Conservation (phyloP, 2,329 filamentous ascomycete genomes). For the Diplocarpon mali region DNA sequence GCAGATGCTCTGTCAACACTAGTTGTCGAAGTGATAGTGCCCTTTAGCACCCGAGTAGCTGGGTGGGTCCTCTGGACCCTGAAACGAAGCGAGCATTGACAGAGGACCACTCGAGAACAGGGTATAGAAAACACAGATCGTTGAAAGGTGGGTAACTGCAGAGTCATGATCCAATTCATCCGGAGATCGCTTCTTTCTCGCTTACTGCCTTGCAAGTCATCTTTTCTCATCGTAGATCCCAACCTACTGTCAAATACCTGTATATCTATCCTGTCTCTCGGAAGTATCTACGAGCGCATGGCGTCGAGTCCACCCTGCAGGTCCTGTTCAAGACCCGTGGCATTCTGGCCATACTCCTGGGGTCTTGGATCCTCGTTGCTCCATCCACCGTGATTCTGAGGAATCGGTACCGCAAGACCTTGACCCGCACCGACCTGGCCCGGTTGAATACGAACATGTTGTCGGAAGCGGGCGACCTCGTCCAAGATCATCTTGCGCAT, state of each 20-base stretch:
- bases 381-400: constrained; percentile 25
- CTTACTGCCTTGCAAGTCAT: constrained; percentile 1
- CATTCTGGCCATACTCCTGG: constrained; percentile 26
- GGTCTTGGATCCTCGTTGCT: constrained; percentile 27
- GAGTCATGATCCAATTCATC: constrained; percentile 13
- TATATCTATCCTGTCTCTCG: not conserved
- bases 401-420: constrained; percentile 26
- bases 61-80: too few species aligned
- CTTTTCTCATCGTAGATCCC: constrained; percentile 1
- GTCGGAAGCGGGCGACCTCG: constrained; percentile 83
- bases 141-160: not conserved
- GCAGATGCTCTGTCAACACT: too few species aligned
- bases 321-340: constrained; percentile 27
- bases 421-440: constrained; percentile 22
- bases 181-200: constrained; percentile 9
- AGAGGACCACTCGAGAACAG: not conserved
- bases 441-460: constrained; percentile 29
- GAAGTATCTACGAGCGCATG: constrained; percentile 9
- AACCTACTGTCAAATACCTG: not conserved
- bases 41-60: too few species aligned
- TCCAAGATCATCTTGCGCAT: constrained; percentile 97
- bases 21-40: too few species aligned
- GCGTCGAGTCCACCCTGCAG: constrained; percentile 28
- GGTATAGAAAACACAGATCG: not conserved
- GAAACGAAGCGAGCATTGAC: not conserved